Evolutionary conservation across 2,329 filamentous ascomycete species (phyloP), one percentile per base, ranked within the genome.

Genomic region (Trichophyton schoenleinii): DNA sequence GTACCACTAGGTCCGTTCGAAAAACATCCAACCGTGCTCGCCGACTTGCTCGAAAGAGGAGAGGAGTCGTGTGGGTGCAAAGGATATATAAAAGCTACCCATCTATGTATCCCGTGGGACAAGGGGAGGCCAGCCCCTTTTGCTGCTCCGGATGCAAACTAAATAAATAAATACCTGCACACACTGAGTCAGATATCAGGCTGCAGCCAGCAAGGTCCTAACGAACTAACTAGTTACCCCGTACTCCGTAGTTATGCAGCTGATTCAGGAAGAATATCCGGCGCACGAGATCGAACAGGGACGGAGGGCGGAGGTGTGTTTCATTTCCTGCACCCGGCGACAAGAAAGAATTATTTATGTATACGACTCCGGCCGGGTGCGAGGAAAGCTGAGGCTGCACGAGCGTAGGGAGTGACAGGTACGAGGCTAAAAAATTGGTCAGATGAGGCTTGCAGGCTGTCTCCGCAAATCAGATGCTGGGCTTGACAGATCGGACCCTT

Each of bases 401-500:
- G 41, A 13, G 34, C 25, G n/a, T 13, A 41, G 38, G 53, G 38
- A 44, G 31, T 41, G 38, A 41, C 34, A 31, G 38, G 55, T 58
- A 44, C 55, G 55, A 58, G 55, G 55, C 55, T 58, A 41, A 28
- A 42, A 58, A 58, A 28, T 58, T 41, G 55, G 55, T 58, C 55
- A 58, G 34, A 44, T 53, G 49, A 53, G 49, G 49, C 49, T 53
- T 53, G 49, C 49, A 53, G 49, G 11, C 18, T 22, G 44, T 13
- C 49, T 53, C 49, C 49, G 49, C 49, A 53, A 53, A 53, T 53
- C 49, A 53, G 22, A 13, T 18, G 49, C 34, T 11, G 22, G 49
- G 7, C 3, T 31, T 5, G 49, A 53, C 44, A 53, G 22, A 25
- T 25, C 18, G 28, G 7, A 22, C 49, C 15, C 22, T 28, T 53